Percentiles rank a stretch among this genome's conserved stretches.
Conservation (phyloP, 345 rosid species). For the Pugionium cornutum region DNA sequence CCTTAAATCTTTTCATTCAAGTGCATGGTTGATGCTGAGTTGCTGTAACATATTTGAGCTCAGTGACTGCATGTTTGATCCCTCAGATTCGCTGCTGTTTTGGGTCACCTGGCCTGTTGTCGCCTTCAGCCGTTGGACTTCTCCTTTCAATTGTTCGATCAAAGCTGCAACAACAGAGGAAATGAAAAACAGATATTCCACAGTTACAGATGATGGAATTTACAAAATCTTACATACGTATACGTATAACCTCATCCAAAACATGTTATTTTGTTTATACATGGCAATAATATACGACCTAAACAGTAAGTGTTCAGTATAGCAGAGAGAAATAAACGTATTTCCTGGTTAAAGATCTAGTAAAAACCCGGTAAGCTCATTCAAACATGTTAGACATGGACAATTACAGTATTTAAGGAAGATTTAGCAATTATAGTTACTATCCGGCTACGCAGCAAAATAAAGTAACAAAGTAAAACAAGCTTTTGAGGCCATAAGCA, state of each 20-base stretch:
- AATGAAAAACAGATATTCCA: not conserved
- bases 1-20: not conserved
- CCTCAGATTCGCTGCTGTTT: not conserved
- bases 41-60: slow-evolving; percentile 1
- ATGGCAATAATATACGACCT: not conserved
- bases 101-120: slow-evolving; percentile 46
- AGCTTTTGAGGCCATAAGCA: slow-evolving; percentile 5
- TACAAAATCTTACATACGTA: too few species aligned
- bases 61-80: not conserved
- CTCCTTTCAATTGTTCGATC: slow-evolving; percentile 58
- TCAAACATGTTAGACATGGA: too few species aligned
- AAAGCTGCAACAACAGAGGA: slow-evolving; percentile 48
- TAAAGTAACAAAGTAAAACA: slow-evolving; percentile 2
- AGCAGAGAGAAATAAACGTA: too few species aligned
- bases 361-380: too few species aligned
- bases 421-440: not conserved
- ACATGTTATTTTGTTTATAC: not conserved
- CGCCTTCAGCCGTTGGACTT: slow-evolving; percentile 60
- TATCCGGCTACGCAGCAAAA: not conserved
- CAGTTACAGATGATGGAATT: not conserved
- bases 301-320: too few species aligned
- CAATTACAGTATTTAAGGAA: not conserved
- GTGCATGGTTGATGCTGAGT: not conserved
- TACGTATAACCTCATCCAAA: not conserved
- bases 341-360: too few species aligned